These are phyloP conservation scores for Grifola frondosa DNA, from an alignment of 1,284 basidiomycete genomes.

Conservation along the genomic window DNA sequence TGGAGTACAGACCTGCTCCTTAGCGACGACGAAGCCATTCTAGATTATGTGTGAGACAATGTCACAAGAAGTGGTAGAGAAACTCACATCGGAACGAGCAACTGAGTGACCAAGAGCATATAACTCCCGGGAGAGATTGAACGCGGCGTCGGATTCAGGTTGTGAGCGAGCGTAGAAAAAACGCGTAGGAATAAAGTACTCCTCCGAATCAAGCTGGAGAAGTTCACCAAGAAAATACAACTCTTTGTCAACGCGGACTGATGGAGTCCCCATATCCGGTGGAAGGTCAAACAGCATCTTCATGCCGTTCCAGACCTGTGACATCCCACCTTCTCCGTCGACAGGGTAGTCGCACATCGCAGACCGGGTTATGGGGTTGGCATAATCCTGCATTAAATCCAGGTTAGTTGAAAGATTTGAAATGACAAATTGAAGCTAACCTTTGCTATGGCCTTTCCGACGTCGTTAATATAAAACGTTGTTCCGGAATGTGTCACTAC, in stretches of 20 bases:
- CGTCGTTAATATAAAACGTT: constrained; percentile 29
- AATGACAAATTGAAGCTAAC: constrained; percentile 15
- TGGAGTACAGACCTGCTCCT: neutral
- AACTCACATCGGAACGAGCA: constrained; percentile 1
- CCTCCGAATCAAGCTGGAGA: constrained; percentile 8
- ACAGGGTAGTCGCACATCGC: constrained; percentile 30
- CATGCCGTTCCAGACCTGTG: constrained; percentile 23
- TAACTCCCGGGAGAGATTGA: too few relatives aligned
- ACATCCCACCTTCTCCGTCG: constrained; percentile 22
- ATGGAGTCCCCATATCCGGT: constrained; percentile 11
- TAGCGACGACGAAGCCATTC: neutral
- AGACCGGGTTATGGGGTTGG: constrained; percentile 25
- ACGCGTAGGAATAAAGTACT: constrained; percentile 25
- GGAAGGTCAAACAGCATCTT: constrained; percentile 29
- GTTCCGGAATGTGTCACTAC: constrained; percentile 20
- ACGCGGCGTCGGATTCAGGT: too few relatives aligned
- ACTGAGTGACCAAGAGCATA: neutral
- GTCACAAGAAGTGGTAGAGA: neutral
- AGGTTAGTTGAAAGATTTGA: neutral
- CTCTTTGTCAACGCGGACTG: constrained; percentile 6
- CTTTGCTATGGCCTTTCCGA: constrained; percentile 21
- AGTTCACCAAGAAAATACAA: constrained; percentile 28
- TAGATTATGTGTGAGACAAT: neutral
- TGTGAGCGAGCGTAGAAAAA: too few relatives aligned
- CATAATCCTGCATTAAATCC: constrained; percentile 24